Conservation (phyloP, 2,329 filamentous ascomycete species). For the Microcera coccophila region DNA sequence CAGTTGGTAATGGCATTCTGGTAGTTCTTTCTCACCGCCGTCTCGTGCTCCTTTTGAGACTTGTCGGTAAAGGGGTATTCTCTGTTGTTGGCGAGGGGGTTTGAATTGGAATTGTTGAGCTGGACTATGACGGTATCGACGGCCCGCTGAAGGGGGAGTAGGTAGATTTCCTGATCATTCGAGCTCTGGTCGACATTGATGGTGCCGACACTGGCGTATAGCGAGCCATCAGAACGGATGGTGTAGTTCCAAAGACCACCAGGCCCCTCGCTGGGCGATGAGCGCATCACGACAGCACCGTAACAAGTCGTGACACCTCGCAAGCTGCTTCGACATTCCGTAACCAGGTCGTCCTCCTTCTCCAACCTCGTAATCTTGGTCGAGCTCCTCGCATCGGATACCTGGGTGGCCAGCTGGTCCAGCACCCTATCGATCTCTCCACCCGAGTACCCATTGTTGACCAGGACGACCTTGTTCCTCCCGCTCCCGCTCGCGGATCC, state of each 20-base stretch:
- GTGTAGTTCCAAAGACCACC: constrained; percentile 81
- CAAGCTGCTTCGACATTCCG: constrained; percentile 60
- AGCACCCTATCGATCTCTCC: constrained; percentile 73
- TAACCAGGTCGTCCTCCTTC: constrained; percentile 54
- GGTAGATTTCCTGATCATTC: constrained; percentile 75
- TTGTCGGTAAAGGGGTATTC: constrained; percentile 75
- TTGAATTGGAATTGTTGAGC: constrained; percentile 42
- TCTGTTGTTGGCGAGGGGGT: constrained; percentile 39
- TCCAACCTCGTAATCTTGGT: constrained; percentile 54
- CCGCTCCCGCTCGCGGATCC: constrained; percentile 49
- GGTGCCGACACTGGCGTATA: constrained; percentile 52
- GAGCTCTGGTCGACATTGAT: constrained; percentile 60
- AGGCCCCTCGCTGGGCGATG: constrained; percentile 67
- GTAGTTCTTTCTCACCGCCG: constrained; percentile 64
- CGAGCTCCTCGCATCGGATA: constrained; percentile 49
- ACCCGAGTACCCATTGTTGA: constrained; percentile 67
- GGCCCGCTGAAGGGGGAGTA: constrained; percentile 73
- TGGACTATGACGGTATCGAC: constrained; percentile 69
- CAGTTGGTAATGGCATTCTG: constrained; percentile 70
- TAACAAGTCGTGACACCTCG: constrained; percentile 69
- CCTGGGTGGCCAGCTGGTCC: constrained; percentile 54
- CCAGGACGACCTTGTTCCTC: constrained; percentile 69
- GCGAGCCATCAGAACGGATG: constrained; percentile 67
- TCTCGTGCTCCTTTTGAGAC: constrained; percentile 63
- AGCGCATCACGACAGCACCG: constrained; percentile 69